phyloP scores from a whole-genome alignment of 345 rosid genomes.

The Syzygium aqueum region DNA sequence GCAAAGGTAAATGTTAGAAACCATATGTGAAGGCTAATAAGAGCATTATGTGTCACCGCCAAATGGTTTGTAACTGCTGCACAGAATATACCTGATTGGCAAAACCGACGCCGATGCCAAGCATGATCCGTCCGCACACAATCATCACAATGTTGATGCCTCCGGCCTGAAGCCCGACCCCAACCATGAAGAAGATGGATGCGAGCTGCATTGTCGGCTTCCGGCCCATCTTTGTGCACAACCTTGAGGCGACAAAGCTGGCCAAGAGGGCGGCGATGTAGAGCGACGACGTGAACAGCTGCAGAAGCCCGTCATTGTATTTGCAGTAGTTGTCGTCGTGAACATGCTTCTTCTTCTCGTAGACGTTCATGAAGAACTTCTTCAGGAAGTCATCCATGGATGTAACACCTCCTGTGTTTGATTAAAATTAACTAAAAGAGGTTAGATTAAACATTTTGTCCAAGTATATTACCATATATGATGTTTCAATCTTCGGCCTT shows the following conservation, averaged over 20 bases:
- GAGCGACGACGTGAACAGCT: slow-evolving; percentile 65
- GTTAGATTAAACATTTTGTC: background rate
- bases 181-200: slow-evolving; percentile 52
- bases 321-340: slow-evolving; percentile 74
- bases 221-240: slow-evolving; percentile 43
- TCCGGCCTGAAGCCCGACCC: slow-evolving; percentile 35
- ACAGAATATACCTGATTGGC: slow-evolving; percentile 41
- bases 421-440: background rate
- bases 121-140: slow-evolving; percentile 52
- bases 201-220: slow-evolving; percentile 72
- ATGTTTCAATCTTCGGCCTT: background rate
- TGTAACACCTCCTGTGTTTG: slow-evolving; percentile 39
- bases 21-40: background rate
- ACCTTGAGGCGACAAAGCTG: slow-evolving; percentile 44
- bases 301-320: slow-evolving; percentile 45
- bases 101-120: slow-evolving; percentile 70
- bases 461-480: background rate
- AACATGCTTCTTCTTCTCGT: slow-evolving; percentile 39
- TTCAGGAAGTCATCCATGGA: slow-evolving; percentile 75
- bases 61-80: too few relatives aligned
- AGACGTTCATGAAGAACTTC: slow-evolving; percentile 50
- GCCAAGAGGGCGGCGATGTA: slow-evolving; percentile 64
- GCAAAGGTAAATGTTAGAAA: background rate
- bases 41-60: background rate
- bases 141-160: slow-evolving; percentile 34